phyloP scores from a whole-genome alignment of 1,139 yeast species.

The Groenewaldozyma sp. region DNA sequence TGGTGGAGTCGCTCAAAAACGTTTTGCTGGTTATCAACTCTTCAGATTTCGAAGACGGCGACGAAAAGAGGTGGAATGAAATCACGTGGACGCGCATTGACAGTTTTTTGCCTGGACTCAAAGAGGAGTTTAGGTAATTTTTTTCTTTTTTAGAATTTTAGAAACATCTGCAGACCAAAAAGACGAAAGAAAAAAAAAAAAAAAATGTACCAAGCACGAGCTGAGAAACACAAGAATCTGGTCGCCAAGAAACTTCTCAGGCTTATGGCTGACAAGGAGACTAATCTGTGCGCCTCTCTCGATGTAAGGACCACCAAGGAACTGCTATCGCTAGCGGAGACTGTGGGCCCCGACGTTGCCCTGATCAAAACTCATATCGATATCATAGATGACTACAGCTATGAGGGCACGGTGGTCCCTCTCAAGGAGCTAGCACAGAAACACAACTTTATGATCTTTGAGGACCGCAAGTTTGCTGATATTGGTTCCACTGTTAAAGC shows the following conservation, averaged over 20 bases:
- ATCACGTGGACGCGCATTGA: conserved; percentile 38
- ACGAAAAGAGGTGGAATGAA: conserved; percentile 34
- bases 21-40: conserved; percentile 37
- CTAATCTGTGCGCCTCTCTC: conserved; percentile 93
- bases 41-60: conserved; percentile 32
- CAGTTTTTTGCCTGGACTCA: conserved; percentile 39
- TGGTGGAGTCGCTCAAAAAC: conserved; percentile 56
- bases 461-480: conserved; percentile 96
- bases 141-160: conserved; percentile 1
- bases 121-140: conserved; percentile 24
- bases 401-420: conserved; percentile 70
- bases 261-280: conserved; percentile 69
- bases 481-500: conserved; percentile 97
- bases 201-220: conserved; percentile 51
- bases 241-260: conserved; percentile 67
- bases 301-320: conserved; percentile 79
- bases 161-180: neutral
- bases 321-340: conserved; percentile 60
- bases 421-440: conserved; percentile 59
- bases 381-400: conserved; percentile 78
- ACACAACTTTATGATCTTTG: conserved; percentile 81
- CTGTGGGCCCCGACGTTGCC: conserved; percentile 85
- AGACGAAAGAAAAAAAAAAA: neutral
- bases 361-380: conserved; percentile 92
- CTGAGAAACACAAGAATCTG: conserved; percentile 60